Evolutionary conservation across 169 alveolate genomes (phyloP), one percentile per base, ranked within the genome.

Genomic region (Plasmodium malariae): DNA sequence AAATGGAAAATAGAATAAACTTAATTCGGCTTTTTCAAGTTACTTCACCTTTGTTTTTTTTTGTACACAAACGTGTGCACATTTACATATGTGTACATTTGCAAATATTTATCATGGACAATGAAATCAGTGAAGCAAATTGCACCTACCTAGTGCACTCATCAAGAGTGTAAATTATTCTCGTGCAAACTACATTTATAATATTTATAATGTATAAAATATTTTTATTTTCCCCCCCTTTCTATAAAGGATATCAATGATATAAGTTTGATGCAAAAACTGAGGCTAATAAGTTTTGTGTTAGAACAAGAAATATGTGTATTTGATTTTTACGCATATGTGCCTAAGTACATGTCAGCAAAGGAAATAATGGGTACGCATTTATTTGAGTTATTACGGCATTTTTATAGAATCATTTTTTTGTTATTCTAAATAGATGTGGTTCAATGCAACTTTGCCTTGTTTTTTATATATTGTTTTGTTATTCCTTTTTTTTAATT

Each of bases 291-390:
- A 21, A 85, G 92, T 45, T 70, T 85, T 72, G 92, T 85, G 7
- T 26, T 85, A 43, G 92, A 85, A 32, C 92, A 85, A 45, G 92
- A 85, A 85, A 48, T 85, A 45, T 85, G 30, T 30, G 92, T 85
- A 19, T 85, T 85, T 57, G 92, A 85, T 68, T 85, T 85, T 67
- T 85, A 85, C 49, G 87, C 92, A 37, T 85, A 69, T 34, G 92
- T 86, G 2, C 87, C 74, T 7, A 86, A 86, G 62, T 86, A 86
- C 21, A 86, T 69, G 92, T 86, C 43, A 12, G 92, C 92, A 4
- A 86, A 55, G 60, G 92, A 86, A 43, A 69, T 86, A 55, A 69
- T 86, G 87, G 92, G 92, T 86, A 72, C 24, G 37, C 14, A 30
- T 48, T 4, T 48, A 19, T 48, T 14, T 14, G n/a, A 2, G n/a